Base-by-base conservation (phyloP, 2,329 filamentous ascomycete genomes). In the Xylaria sp. region DNA sequence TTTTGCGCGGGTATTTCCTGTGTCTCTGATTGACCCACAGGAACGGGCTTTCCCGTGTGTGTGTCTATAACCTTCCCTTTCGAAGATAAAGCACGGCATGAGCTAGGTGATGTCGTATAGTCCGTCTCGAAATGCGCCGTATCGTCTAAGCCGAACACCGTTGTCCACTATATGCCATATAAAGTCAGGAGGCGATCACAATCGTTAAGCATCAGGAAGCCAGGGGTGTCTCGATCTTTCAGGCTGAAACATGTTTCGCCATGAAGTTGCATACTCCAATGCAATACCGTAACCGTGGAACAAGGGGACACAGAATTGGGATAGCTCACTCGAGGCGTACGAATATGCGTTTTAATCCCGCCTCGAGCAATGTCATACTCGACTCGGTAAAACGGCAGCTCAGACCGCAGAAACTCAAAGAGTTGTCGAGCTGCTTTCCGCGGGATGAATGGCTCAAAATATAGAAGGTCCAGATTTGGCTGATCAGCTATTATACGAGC, bases 351-450 rank as follows among this genome's bases (percentile, higher is more conserved):
- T 64, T 90, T 86, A 1, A 87, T 79, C 0, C 87, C 85, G 2
- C 88, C 88, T 8, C 92, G 87, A 63, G 88, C 90, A 75, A 94
- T 92, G 39, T 85, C 89, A 75, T 94, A 94, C 73, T 89, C 86
- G 3, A 94, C 92, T 62, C 91, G 86, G 75, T 94, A 93, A 80
- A 94, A 94, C 9, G 91, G 91, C 1, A 95, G 80, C 69, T 91
- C 86, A n/a, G 83, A 80, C 1, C 92, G 88, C 1, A 95, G 84
- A 75, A 94, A 94, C 15, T 88, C 81, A 79, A 94, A 95, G 0
- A 94, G 79, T 3, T 87, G 82, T 3, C 84, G 83, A 23, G 88
- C 83, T 12, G 88, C 82, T 13, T 84, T 79, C 1, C 83, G 80
- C 0, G 90, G 86, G 3, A 94, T 85, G 71, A 92, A 94, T 0